Evolutionary conservation across 441 rosid genomes (phyloP), one percentile per base, ranked within the genome.

Genomic region (Flueggea neowawraea): DNA sequence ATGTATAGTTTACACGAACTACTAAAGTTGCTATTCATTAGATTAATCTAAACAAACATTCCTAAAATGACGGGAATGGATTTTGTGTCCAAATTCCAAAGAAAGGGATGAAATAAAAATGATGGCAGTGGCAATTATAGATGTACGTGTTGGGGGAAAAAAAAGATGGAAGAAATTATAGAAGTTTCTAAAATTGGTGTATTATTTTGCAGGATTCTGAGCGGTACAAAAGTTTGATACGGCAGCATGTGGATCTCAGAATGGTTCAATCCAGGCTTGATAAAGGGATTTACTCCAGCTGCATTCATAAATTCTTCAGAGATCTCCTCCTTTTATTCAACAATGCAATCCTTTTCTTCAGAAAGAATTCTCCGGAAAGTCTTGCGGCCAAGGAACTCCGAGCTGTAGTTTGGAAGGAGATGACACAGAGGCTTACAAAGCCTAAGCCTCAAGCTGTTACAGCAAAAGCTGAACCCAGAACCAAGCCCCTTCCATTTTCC

Each of bases 271-370:
- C 62, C 15, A 73, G 84, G 73, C 80, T 79, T 43, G 67, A 73
- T 31, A 69, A 66, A 65, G 84, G 87, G 22, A 54, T 61, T 17
- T 80, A 82, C 62, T 66, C 82, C 8, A 50, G 67, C 3, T 71
- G 71, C 61, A 13, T 62, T 54, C 69, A 55, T 3, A 69, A 59
- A 52, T 80, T 80, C 68, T 77, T 67, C 49, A 62, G 80, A 57
- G 87, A 80, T 58, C 79, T 80, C 36, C 78, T 82, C 14, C 73
- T 83, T 57, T 55, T 80, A 10, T 70, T 83, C 75, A 83, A 76
- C 69, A 83, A 83, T 50, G 68, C 69, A 12, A 55, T 72, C 4
- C 14, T 78, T 52, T 80, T 78, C 65, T 73, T 72, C 70, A 51
- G 56, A 15, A 76, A 74, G 53, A 65, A 43, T 17, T 80, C 83